These are phyloP conservation scores for Acer campestre DNA, from an alignment of 345 rosid species.

Conservation along the genomic window DNA sequence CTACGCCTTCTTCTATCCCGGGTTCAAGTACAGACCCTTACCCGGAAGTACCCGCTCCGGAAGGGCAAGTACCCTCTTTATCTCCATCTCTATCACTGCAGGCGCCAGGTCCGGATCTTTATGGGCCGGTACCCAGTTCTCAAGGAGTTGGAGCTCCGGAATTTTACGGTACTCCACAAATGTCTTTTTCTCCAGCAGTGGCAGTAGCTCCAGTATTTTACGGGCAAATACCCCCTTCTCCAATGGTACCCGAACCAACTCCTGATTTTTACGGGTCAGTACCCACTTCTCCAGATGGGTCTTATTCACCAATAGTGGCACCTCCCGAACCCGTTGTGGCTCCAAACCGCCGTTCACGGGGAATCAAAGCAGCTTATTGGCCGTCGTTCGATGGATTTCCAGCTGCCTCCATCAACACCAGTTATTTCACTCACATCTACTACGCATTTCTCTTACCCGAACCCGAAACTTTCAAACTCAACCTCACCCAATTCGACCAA, in stretches of 20 bases:
- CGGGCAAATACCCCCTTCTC: too few relatives aligned
- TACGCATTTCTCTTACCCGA: constrained; percentile 44
- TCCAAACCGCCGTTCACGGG: neutral
- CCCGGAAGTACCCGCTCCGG: neutral
- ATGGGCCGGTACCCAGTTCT: neutral
- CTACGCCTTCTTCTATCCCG: neutral
- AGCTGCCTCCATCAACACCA: constrained; percentile 37
- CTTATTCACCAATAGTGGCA: neutral
- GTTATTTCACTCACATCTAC: constrained; percentile 47
- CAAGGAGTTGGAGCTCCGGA: too few relatives aligned
- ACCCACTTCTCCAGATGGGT: neutral
- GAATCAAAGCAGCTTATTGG: constrained; percentile 52
- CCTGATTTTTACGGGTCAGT: neutral
- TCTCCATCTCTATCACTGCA: too few relatives aligned
- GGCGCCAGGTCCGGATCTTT: neutral
- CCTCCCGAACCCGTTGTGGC: neutral
- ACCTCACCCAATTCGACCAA: constrained; percentile 34
- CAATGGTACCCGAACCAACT: too few relatives aligned
- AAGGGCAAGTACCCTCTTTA: neutral
- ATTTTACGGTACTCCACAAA: too few relatives aligned
- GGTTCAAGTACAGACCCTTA: neutral
- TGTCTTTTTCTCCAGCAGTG: neutral
- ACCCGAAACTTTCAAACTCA: constrained; percentile 28
- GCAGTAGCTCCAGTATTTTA: neutral
- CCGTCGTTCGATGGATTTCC: constrained; percentile 35